Base-by-base conservation (phyloP, 1,139 yeast genomes). In the Ogataea hybrid region DNA sequence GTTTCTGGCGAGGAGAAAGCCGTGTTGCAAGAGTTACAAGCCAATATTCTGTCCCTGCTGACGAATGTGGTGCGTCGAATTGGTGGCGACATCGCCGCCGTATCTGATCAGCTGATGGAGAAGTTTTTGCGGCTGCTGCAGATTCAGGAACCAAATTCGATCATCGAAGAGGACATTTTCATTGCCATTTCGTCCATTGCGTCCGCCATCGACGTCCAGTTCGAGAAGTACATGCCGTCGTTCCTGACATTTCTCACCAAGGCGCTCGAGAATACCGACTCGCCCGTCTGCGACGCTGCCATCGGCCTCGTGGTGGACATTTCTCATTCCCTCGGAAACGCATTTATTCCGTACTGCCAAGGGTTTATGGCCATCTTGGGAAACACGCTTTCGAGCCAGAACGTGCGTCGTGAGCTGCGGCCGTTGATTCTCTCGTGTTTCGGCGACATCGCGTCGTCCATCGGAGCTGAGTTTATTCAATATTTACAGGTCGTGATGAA, bases 251-350 rank as follows among this genome's bases (percentile, higher is more conserved):
- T 73, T 62, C 73, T 92, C 62, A 79, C 81, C 16, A 73, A 74
- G 48, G 96, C 96, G 0, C 72, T 92, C 51, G 77, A 79, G 56
- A 90, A 88, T 63, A 80, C 86, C 9, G 96, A 88, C 37, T 79
- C 89, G 7, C 86, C 90, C 32, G 81, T 89, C 17, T 82, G 95
- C 55, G 77, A 76, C 50, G 86, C 96, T 11, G 96, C 97, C 3
- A 88, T 92, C 47, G 97, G 98, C 4, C 75, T 94, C 46, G 90
- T 92, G 46, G 97, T 97, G n/a, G 98, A 92, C 65, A 83, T 92
- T 54, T 79, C 95, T n/a, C 95, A 89, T 59, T 85, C 97, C 1
- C 72, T 94, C 42, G 96, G 95, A 25, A 74, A 73, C 28, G 75
- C 73, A 32, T 79, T 90, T 51, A 73, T 75, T 43, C 86, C 84